Conservation (phyloP, 2,329 filamentous ascomycete species). For the Aspergillus niger region DNA sequence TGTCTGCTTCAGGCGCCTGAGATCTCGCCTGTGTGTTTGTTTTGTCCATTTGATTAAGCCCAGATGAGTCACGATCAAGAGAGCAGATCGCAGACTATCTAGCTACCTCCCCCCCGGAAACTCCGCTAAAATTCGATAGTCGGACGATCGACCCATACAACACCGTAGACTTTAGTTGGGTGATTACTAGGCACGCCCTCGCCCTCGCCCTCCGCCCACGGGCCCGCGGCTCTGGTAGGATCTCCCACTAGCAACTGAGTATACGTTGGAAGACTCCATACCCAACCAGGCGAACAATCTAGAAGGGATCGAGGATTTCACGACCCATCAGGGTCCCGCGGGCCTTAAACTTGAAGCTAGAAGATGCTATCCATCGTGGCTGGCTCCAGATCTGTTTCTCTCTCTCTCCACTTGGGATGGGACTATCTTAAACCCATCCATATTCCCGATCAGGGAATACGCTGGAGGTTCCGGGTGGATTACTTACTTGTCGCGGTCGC, state of each 20-base stretch:
- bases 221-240: slow-evolving; percentile 12
- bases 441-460: slow-evolving; percentile 1
- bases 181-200: not conserved
- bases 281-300: not conserved
- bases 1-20: not conserved
- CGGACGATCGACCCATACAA: slow-evolving; percentile 18
- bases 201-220: slow-evolving; percentile 3
- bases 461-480: not conserved
- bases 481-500: not conserved
- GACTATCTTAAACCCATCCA: not conserved
- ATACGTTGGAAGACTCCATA: not conserved
- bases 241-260: slow-evolving; percentile 8
- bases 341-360: not conserved
- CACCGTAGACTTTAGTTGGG: too few species aligned
- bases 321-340: not conserved
- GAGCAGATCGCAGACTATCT: not conserved
- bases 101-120: not conserved
- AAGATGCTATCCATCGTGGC: not conserved
- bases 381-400: not conserved
- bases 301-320: not conserved
- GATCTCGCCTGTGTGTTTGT: not conserved
- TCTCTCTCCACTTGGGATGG: not conserved
- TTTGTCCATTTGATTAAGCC: not conserved
- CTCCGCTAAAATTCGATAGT: slow-evolving; percentile 18
- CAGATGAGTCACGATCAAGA: not conserved